Base-by-base conservation (phyloP, 2,329 filamentous ascomycete genomes). In the Biscogniauxia sp. region DNA sequence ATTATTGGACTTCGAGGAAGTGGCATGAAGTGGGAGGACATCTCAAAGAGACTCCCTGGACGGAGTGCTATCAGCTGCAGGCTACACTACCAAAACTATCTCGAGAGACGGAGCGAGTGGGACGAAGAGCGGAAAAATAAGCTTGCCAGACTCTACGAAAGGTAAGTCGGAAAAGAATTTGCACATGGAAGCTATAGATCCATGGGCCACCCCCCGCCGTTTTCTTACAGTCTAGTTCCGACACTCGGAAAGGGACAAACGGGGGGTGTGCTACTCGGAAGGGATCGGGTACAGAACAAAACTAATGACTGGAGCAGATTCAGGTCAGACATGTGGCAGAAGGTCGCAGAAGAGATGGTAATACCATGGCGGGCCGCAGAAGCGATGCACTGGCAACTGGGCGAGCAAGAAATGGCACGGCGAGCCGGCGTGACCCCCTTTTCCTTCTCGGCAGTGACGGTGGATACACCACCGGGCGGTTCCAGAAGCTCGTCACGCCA, bases 21-120 rank as follows among this genome's bases (percentile, higher is more conserved):
- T 69, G 91, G 92, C 8, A 97, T 97, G 92, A 98, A 98, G 74
- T 98, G 94, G 95, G 94, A 98, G 73, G 94, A 98, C 76, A 97
- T 98, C 70, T 96, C 92, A 64, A 96, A 94, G 79, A 86, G 89
- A 58, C 80, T 98, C 55, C 93, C 93, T 2, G 94, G 94, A 64
- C 87, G 95, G 69, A 97, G 93, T 76, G 89, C 93, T 60, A 97
- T 97, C 71, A 96, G 93, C 69, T 98, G 94, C 76, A 88, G 94
- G 51, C 82, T 98, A 56, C 93, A 97, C 73, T 98, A 97, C 75
- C 94, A 98, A 72, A 99, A 99, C 75, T 98, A 98, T 74, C 85
- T 97, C 57, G 95, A 99, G 76, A 86, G 93, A 71, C 85, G 93
- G 60, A 93, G 91, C 70, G 92, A 96, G 74, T 98, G 94, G 93